Base-by-base conservation (phyloP, 345 rosid genomes). In the Hypericum perforatum region DNA sequence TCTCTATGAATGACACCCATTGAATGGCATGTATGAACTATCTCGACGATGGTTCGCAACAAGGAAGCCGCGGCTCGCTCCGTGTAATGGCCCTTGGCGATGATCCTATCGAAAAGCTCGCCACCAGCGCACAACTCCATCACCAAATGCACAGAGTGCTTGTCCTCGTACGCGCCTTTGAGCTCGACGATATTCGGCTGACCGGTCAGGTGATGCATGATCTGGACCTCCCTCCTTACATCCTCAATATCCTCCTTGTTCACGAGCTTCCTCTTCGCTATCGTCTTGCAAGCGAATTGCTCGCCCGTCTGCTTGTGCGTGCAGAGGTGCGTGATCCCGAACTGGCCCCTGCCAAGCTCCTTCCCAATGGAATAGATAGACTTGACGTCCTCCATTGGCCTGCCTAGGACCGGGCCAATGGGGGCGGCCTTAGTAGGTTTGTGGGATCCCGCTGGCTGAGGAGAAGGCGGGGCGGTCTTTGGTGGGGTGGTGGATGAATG, bases 121-220 rank as follows among this genome's bases (percentile, higher is more conserved):
- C 97, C 97, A 0, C 97, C 97, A 0, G 94, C 94, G 5, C 95
- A 90, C 64, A 90, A 69, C 75, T 86, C 95, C 97, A 90, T 90
- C 49, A 90, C 95, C 72, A 90, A 65, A 77, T 90, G 95, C 52
- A 90, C 95, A 0, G 89, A 84, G 44, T 90, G 91, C 45, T 86
- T 90, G 56, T 90, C 97, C 77, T 90, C 96, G 7, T 77, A 90
- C 0, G 96, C 97, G 10, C 97, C 96, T 58, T 87, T 91, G 58
- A 91, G 95, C 62, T 87, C 96, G 11, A 91, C 96, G 37, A 91
- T 78, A 16, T 91, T 91, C 9, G 82, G 87, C 48, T 87, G 96
- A 0, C 96, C 98, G 0, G 95, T 79, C 55, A 91, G 65, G 57
- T 91, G 96, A 59, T 87, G 85, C 98, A 87, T 87, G 5, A 91